Conservation (phyloP, 2,329 filamentous ascomycete species). For the Orbilia brochopaga region DNA sequence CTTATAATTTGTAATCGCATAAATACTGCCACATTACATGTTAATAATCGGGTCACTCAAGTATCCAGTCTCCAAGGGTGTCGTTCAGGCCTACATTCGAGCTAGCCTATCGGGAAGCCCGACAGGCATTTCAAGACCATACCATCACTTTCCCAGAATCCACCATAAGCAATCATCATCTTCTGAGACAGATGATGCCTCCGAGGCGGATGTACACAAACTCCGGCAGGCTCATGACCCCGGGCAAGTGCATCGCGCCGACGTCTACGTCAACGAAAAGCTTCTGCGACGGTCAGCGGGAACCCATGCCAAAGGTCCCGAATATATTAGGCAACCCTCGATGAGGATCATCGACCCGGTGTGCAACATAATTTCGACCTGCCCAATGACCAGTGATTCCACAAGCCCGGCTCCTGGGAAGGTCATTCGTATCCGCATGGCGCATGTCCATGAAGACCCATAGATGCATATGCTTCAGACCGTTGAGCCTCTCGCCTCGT, state of each 20-base stretch:
- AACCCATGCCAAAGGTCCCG: background rate
- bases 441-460: background rate
- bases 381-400: constrained; percentile 30
- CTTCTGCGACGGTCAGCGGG: constrained; percentile 5
- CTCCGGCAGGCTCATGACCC: constrained; percentile 8
- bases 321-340: constrained; percentile 38
- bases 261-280: constrained; percentile 4
- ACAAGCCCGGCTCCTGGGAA: constrained; percentile 43
- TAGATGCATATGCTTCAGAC: background rate
- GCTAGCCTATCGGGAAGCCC: constrained; percentile 28
- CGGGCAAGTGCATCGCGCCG: constrained; percentile 1
- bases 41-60: constrained; percentile 44
- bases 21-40: constrained; percentile 19
- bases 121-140: constrained; percentile 17
- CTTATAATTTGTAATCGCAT: constrained; percentile 49
- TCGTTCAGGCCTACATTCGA: background rate
- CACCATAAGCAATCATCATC: constrained; percentile 9
- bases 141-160: constrained; percentile 8
- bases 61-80: background rate
- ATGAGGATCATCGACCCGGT: constrained; percentile 11
- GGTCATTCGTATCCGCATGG: constrained; percentile 23
- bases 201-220: background rate
- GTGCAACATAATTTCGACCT: constrained; percentile 8
- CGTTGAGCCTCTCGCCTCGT: background rate
- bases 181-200: constrained; percentile 34